phyloP scores from a whole-genome alignment of 768 basidiomycete genomes.

The Lentinula sp. region DNA sequence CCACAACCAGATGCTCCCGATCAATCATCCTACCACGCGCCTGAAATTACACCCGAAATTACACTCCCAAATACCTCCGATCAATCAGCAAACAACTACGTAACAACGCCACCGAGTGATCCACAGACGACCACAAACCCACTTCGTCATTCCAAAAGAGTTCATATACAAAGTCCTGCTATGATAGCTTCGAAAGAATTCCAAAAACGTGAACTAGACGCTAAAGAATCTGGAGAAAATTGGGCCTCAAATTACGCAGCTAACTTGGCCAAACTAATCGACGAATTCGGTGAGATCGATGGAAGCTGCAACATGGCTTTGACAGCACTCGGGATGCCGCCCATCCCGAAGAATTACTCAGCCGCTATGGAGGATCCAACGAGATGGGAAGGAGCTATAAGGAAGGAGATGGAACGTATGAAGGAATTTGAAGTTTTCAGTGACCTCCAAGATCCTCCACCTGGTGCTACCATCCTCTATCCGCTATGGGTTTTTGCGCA shows the following conservation, averaged over 20 bases:
- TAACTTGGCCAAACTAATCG: background rate
- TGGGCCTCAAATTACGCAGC: background rate
- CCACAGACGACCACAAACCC: too few relatives aligned
- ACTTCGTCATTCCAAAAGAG: too few relatives aligned
- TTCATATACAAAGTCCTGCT: too few relatives aligned
- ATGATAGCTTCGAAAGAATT: too few relatives aligned
- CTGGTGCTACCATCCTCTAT: too few relatives aligned
- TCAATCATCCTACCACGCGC: background rate
- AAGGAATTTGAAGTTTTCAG: background rate
- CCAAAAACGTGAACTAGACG: too few relatives aligned
- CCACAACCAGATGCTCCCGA: background rate
- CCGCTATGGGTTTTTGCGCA: too few relatives aligned
- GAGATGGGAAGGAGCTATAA: background rate
- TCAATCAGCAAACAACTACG: background rate
- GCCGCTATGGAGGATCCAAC: background rate
- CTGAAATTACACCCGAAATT: background rate
- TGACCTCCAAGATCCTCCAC: background rate
- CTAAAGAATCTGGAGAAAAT: too few relatives aligned
- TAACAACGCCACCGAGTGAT: background rate
- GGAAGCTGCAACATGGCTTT: background rate
- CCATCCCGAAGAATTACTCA: background rate
- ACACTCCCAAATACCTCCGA: background rate
- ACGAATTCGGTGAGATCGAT: background rate
- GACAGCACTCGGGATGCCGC: background rate
- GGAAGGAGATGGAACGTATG: background rate